These are phyloP conservation scores for Solidago caesia DNA, from an alignment of 129 eudicot species.

Conservation along the genomic window DNA sequence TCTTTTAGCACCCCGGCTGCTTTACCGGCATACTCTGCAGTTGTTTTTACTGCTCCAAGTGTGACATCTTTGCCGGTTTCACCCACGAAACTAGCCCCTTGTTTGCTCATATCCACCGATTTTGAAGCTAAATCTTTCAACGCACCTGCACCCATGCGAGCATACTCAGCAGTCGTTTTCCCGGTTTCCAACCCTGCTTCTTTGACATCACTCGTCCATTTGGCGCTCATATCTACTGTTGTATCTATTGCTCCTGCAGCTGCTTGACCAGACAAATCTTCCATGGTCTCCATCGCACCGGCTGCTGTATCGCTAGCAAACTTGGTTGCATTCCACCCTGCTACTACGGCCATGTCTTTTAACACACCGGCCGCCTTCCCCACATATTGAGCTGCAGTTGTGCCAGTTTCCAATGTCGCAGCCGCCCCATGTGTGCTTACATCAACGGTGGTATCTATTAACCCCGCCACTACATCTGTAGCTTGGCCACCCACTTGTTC, in stretches of 20 bases:
- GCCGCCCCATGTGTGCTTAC: neutral
- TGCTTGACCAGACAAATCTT: neutral
- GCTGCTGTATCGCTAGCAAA: constrained; percentile 29
- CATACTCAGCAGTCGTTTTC: constrained; percentile 32
- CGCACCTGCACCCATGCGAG: constrained; percentile 30
- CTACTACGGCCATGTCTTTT: constrained; percentile 42
- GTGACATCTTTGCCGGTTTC: constrained; percentile 2
- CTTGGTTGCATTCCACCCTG: constrained; percentile 49
- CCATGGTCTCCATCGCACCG: constrained; percentile 46
- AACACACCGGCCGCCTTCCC: constrained; percentile 42
- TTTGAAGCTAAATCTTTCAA: neutral
- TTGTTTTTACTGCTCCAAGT: neutral
- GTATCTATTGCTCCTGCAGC: constrained; percentile 33
- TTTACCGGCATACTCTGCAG: neutral
- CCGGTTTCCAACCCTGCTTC: constrained; percentile 41
- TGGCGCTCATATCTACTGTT: neutral
- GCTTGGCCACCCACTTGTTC: neutral
- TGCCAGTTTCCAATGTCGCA: neutral
- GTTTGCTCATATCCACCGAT: neutral
- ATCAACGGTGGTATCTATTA: neutral
- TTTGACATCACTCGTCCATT: constrained; percentile 22
- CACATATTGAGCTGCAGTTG: constrained; percentile 2
- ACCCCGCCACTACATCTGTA: neutral
- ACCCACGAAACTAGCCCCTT: neutral
- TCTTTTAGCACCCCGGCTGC: neutral